These are phyloP conservation scores for Ochromonas danica DNA, from an alignment of 108 stramenopile species.

Conservation along the genomic window DNA sequence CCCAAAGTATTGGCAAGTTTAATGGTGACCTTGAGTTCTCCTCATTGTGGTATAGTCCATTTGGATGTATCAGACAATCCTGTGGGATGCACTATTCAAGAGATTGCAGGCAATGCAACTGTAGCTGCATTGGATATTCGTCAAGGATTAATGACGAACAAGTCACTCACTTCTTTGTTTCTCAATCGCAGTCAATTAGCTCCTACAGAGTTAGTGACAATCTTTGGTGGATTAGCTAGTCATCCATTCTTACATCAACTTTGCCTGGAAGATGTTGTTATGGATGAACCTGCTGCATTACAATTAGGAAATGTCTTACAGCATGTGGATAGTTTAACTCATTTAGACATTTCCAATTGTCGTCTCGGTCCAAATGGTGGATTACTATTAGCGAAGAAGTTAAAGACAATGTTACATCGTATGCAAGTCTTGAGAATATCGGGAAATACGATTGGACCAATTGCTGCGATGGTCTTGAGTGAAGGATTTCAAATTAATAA, in stretches of 20 bases:
- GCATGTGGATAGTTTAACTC: neutral
- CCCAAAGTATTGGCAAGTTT: neutral
- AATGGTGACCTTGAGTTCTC: neutral
- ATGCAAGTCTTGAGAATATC: neutral
- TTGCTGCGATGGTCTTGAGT: neutral
- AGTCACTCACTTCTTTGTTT: neutral
- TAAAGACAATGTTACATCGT: neutral
- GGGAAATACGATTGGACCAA: neutral
- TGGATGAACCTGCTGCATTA: conserved; percentile 19
- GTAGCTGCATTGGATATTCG: neutral
- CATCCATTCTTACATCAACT: neutral
- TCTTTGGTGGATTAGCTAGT: conserved; percentile 13
- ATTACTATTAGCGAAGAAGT: neutral
- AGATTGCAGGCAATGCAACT: conserved; percentile 9
- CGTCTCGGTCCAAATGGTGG: conserved; percentile 19
- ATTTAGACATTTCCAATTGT: neutral
- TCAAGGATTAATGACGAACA: neutral
- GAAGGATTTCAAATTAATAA: neutral
- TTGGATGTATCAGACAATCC: conserved; percentile 36
- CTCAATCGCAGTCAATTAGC: neutral
- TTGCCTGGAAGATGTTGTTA: neutral
- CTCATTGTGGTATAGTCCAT: neutral
- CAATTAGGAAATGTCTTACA: conserved; percentile 5
- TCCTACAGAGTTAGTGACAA: conserved; percentile 11
- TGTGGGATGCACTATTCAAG: neutral